These are phyloP conservation scores for Quercus gilva DNA, from an alignment of 306 rosid genomes.

Conservation along the genomic window DNA sequence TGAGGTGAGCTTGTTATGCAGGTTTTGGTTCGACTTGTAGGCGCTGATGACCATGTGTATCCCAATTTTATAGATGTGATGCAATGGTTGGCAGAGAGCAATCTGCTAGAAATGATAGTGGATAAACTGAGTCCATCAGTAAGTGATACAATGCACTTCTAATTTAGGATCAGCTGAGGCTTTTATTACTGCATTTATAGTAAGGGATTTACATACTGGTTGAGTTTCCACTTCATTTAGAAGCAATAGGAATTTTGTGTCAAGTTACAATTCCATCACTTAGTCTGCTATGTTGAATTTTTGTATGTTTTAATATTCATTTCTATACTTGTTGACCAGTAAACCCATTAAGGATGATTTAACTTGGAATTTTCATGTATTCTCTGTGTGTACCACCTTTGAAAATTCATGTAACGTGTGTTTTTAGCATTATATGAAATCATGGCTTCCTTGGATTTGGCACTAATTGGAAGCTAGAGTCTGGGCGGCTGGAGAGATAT, in stretches of 20 bases:
- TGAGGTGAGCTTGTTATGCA: slow-evolving; percentile 37
- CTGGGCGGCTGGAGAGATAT: slow-evolving; percentile 3
- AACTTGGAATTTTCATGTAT: not conserved
- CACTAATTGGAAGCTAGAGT: not conserved
- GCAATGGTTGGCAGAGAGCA: slow-evolving; percentile 96
- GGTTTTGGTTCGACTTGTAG: slow-evolving; percentile 96
- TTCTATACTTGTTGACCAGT: slow-evolving; percentile 5
- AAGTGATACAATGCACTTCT: slow-evolving; percentile 37
- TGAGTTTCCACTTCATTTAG: not conserved
- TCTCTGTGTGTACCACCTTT: not conserved
- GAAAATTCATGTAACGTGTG: not conserved
- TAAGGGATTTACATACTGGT: not conserved
- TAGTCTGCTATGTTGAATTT: not conserved
- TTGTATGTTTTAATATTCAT: not conserved
- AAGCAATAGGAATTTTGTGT: not conserved
- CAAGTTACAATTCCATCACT: not conserved
- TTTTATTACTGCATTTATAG: not conserved
- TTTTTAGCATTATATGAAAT: not conserved
- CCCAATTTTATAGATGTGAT: slow-evolving; percentile 93
- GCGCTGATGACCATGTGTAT: slow-evolving; percentile 89
- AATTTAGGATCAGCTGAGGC: not conserved
- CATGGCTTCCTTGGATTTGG: slow-evolving; percentile 10
- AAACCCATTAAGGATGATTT: slow-evolving; percentile 16
- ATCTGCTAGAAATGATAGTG: slow-evolving; percentile 93
- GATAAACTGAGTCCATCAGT: slow-evolving; percentile 91